Conservation (phyloP, 2,329 filamentous ascomycete genomes). For the Plenodomus tracheiphilus region DNA sequence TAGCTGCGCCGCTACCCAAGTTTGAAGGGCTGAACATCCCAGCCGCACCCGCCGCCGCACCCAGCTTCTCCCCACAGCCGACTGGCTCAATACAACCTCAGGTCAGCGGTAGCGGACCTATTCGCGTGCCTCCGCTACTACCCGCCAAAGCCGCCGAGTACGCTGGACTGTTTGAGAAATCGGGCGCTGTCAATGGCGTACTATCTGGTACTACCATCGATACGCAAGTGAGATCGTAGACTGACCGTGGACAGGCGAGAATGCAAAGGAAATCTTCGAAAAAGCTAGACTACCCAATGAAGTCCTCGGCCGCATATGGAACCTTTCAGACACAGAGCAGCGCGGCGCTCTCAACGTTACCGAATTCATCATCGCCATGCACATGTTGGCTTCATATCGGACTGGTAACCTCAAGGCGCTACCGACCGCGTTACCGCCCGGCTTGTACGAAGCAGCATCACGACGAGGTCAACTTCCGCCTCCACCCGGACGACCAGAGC, state of each 20-base stretch:
- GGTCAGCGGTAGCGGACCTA: slow-evolving; percentile 58
- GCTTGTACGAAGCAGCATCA: slow-evolving; percentile 86
- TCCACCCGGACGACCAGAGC: slow-evolving; percentile 50
- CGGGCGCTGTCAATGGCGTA: slow-evolving; percentile 73
- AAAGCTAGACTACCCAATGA: slow-evolving; percentile 89
- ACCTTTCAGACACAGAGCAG: slow-evolving; percentile 89
- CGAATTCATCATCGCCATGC: slow-evolving; percentile 98
- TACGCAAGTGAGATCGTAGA: not conserved
- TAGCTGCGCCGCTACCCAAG: slow-evolving; percentile 80
- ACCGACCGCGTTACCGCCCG: slow-evolving; percentile 78
- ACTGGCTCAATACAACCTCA: slow-evolving; percentile 43
- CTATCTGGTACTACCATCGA: slow-evolving; percentile 61
- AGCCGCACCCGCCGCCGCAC: slow-evolving; percentile 55
- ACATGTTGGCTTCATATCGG: slow-evolving; percentile 90
- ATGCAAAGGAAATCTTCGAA: slow-evolving; percentile 93
- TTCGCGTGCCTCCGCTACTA: slow-evolving; percentile 85
- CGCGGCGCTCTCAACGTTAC: slow-evolving; percentile 82
- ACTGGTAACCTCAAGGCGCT: slow-evolving; percentile 77
- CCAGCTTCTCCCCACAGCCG: slow-evolving; percentile 47
- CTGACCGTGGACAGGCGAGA: slow-evolving; percentile 62
- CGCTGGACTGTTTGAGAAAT: slow-evolving; percentile 85
- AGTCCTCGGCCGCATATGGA: slow-evolving; percentile 92
- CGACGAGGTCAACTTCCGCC: slow-evolving; percentile 56
- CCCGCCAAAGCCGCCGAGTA: slow-evolving; percentile 91
- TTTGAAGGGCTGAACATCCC: slow-evolving; percentile 75